Evolutionary conservation across 257 asterid genomes (phyloP), one percentile per base, ranked within the genome.

Genomic region (Perilla frutescens): DNA sequence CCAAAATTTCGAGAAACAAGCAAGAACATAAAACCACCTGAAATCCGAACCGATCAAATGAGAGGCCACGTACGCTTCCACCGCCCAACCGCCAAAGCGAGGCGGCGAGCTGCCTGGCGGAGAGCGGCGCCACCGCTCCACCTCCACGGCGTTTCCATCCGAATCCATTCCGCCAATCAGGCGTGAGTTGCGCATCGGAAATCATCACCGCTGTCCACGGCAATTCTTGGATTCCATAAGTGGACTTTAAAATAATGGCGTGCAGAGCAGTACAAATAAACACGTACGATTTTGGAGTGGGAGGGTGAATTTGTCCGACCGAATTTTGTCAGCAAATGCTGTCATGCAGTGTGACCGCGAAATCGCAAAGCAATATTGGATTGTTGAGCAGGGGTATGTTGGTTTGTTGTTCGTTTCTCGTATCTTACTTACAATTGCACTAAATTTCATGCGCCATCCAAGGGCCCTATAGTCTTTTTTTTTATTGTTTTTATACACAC

Each of bases 71-170:
- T 56, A 66, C 62, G 7, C 73, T 81, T 74, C 74, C 82, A 3
- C 49, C 68, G 29, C 34, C 75, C 62, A 76, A 73, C 58, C 45
- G 86, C 91, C 93, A 87, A 63, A 87, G 59, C 12, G 79, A 76
- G 51, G 96, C 96, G 39, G 84, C 90, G 57, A 89, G 86, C 72
- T 80, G 87, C 83, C 96, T 77, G 7, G 86, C 83, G 6, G 90
- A 87, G 61, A 79, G 62, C 14, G 66, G 72, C 49, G 73, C 72
- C 74, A 5, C 68, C 12, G 44, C 58, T 40, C 59, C 77, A 29
- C 71, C 48, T 20, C 63, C 75, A 9, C 65, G 56, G 14, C 62
- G 45, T 13, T 77, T 75, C 81, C 84, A 79, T 11, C 49, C 54
- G 6, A 72, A 66, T 78, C 51, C 61, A 45, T 45, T 31, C 59